Conservation (phyloP, 2,329 filamentous ascomycete species). For the Ophiocordyceps australis region DNA sequence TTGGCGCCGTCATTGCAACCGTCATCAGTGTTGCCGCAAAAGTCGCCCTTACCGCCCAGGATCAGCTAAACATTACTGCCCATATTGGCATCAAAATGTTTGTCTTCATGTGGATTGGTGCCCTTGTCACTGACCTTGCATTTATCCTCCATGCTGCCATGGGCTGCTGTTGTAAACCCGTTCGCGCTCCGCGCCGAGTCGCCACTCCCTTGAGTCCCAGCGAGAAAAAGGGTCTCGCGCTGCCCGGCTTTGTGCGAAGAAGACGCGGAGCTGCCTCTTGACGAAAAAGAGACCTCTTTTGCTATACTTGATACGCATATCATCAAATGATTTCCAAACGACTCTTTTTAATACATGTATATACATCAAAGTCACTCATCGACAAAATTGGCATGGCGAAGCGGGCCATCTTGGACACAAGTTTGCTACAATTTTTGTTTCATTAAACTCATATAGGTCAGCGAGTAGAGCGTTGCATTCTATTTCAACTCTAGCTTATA, state of each 20-base stretch:
- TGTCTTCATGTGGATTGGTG: slow-evolving; percentile 77
- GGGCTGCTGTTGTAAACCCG: slow-evolving; percentile 51
- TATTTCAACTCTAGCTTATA: no score
- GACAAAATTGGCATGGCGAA: no score
- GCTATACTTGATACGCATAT: no score
- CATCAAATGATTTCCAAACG: no score
- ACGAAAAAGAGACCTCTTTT: no score
- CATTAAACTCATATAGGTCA: no score
- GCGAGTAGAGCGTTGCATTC: no score
- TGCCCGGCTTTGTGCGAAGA: slow-evolving; percentile 12
- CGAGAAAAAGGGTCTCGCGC: slow-evolving; percentile 6
- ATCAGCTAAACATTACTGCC: slow-evolving; percentile 59
- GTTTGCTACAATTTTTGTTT: no score
- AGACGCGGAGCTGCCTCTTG: slow-evolving; percentile 6
- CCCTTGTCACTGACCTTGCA: slow-evolving; percentile 45
- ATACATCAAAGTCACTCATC: no score
- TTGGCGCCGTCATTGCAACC: slow-evolving; percentile 59
- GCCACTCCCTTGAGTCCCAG: slow-evolving; percentile 2
- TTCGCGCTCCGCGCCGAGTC: slow-evolving; percentile 4
- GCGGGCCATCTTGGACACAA: no score
- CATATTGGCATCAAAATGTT: slow-evolving; percentile 59
- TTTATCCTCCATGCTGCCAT: slow-evolving; percentile 59
- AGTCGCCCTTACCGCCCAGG: slow-evolving; percentile 53
- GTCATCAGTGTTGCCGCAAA: slow-evolving; percentile 71
- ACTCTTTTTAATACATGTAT: no score